These are phyloP conservation scores for Schizothecium vesticola DNA, from an alignment of 495 filamentous ascomycete species.

Conservation along the genomic window DNA sequence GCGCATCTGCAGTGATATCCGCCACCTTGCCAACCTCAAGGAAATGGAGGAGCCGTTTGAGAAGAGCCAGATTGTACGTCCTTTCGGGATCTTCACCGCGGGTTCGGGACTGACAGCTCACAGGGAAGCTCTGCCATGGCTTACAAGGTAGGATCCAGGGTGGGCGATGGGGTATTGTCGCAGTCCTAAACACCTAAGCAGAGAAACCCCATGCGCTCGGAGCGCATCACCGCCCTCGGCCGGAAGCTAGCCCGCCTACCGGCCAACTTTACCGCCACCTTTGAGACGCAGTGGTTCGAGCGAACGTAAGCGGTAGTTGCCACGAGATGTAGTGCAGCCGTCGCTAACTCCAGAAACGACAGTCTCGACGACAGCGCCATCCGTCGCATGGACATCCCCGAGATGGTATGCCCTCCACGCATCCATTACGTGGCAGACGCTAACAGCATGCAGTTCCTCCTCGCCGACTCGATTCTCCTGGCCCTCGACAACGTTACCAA, in stretches of 20 bases:
- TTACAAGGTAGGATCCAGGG: conserved; percentile 59
- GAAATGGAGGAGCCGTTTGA: conserved; percentile 93
- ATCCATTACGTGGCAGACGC: background rate
- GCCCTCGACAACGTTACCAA: conserved; percentile 76
- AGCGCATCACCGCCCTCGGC: conserved; percentile 75
- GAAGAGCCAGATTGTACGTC: conserved; percentile 57
- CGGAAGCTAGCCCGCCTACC: conserved; percentile 62
- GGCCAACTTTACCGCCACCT: conserved; percentile 69
- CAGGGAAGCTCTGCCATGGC: conserved; percentile 51
- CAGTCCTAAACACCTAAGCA: background rate
- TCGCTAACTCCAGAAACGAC: background rate
- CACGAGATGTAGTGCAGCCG: background rate
- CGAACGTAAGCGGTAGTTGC: conserved; percentile 42
- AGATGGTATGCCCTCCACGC: conserved; percentile 32
- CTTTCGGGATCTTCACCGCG: background rate
- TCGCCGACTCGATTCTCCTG: conserved; percentile 75
- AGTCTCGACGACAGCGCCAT: conserved; percentile 49
- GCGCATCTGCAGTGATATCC: conserved; percentile 63
- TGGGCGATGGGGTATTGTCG: background rate
- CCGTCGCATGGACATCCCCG: conserved; percentile 58
- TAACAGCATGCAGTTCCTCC: conserved; percentile 49
- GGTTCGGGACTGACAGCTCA: background rate
- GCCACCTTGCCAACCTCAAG: conserved; percentile 60
- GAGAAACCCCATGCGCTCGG: conserved; percentile 65
- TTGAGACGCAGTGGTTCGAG: conserved; percentile 80